Conservation (phyloP, 73 alveolate species). For the Tetrahymena borealis region DNA sequence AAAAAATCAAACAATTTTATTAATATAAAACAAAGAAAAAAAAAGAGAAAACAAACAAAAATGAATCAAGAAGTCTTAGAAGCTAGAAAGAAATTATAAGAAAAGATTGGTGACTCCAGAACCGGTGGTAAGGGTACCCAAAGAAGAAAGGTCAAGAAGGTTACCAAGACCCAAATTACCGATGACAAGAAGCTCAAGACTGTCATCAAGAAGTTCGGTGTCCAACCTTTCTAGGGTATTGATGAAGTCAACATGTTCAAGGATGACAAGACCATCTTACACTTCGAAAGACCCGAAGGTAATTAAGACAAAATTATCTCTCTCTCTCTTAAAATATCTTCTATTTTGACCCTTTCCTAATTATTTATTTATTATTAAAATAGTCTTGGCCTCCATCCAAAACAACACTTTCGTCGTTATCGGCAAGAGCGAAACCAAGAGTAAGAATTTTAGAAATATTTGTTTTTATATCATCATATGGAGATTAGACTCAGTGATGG, state of each 20-base stretch:
- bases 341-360: background rate
- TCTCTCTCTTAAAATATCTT: background rate
- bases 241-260: conserved; percentile 88
- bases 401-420: background rate
- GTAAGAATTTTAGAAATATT: background rate
- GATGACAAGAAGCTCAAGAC: conserved; percentile 88
- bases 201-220: conserved; percentile 76
- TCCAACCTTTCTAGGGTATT: conserved; percentile 72
- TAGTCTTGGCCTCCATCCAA: conserved; percentile 4
- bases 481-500: too few relatives aligned
- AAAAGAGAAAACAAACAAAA: background rate
- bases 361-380: background rate
- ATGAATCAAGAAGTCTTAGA: conserved; percentile 1
- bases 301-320: background rate
- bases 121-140: conserved; percentile 7
- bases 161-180: conserved; percentile 39
- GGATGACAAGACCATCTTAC: conserved; percentile 89
- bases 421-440: conserved; percentile 6
- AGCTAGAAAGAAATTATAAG: background rate
- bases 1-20: background rate
- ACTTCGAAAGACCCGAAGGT: conserved; percentile 77
- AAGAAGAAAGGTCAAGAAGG: conserved; percentile 3
- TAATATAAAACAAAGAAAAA: background rate
- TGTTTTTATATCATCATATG: background rate
- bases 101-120: conserved; percentile 3